Base-by-base conservation (phyloP, 257 asterid species). In the Thymus quinquecostatus region DNA sequence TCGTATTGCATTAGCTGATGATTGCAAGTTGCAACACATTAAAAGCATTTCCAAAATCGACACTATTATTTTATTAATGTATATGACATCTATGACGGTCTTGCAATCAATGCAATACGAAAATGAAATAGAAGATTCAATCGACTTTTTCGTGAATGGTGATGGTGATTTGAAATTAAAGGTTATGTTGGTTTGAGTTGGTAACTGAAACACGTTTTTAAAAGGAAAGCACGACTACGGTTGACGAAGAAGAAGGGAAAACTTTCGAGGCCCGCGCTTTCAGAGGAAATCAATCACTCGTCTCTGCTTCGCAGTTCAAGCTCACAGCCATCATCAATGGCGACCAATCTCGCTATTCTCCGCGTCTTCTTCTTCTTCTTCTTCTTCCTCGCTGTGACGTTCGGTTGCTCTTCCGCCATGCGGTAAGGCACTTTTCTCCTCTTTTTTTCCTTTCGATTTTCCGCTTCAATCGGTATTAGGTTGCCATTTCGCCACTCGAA, bases 241-340 rank as follows among this genome's bases (percentile, higher is more conserved):
- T 58, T 40, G 9, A 50, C 29, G 29, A 49, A 41, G 58, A n/a
- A 43, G 7, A 38, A 38, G 0, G 5, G 29, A 2, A 34, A 41
- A 43, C 11, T 12, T 27, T 43, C 21, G 34, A 53, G 47, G 43
- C 10, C 53, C 45, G 38, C 32, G 28, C 40, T 30, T 49, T 6
- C 48, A 10, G 50, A 2, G 9, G 61, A 61, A 54, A 10, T 4
- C 41, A 2, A 38, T 38, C 6, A 38, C 6, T 38, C 41, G 7
- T 14, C 10, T 54, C 57, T 36, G 74, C 68, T 71, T 75, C 70
- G 66, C 70, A 40, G 62, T 54, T 62, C 29, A 32, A 33, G 62
- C 66, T 34, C 48, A 43, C 27, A 68, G 77, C 57, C 77, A 62
- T 64, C 80, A 28, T 76, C 81, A 44, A 88, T 87, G 96, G 83